phyloP scores from a whole-genome alignment of 192 early-diverging fungal species.

The Podila clonocystis region DNA sequence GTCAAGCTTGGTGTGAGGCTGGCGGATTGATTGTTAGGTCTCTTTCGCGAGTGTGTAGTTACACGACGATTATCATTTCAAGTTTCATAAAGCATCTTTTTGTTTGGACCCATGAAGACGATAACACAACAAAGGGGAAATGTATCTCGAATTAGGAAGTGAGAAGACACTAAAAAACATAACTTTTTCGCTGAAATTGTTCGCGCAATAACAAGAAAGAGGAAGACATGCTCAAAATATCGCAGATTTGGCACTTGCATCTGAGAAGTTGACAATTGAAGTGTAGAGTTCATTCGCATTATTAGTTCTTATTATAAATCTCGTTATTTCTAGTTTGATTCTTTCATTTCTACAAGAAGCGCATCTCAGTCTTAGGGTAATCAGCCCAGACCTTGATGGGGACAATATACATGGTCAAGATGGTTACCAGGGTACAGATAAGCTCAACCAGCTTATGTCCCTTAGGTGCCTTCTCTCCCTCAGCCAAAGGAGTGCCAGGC shows the following conservation, averaged over 20 bases:
- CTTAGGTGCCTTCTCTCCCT: constrained; percentile 31
- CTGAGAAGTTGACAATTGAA: no score
- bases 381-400: constrained; percentile 50
- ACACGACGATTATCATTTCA: background rate
- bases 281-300: no score
- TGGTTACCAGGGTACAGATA: constrained; percentile 40
- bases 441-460: constrained; percentile 44
- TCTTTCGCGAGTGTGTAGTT: background rate
- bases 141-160: no score
- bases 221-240: no score
- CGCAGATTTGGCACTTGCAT: no score
- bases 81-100: background rate
- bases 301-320: no score
- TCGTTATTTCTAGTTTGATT: no score
- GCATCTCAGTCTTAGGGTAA: constrained; percentile 42
- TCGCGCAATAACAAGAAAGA: no score
- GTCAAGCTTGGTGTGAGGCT: constrained; percentile 27
- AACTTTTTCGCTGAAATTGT: no score
- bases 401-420: constrained; percentile 51
- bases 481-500: constrained; percentile 28
- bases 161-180: no score
- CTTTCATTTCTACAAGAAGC: constrained; percentile 8
- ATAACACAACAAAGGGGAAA: no score
- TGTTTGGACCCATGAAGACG: no score
- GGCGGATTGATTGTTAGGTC: constrained; percentile 12